Evolutionary conservation across 768 basidiomycete genomes (phyloP).

Genomic region (Boletus huronensis): DNA sequence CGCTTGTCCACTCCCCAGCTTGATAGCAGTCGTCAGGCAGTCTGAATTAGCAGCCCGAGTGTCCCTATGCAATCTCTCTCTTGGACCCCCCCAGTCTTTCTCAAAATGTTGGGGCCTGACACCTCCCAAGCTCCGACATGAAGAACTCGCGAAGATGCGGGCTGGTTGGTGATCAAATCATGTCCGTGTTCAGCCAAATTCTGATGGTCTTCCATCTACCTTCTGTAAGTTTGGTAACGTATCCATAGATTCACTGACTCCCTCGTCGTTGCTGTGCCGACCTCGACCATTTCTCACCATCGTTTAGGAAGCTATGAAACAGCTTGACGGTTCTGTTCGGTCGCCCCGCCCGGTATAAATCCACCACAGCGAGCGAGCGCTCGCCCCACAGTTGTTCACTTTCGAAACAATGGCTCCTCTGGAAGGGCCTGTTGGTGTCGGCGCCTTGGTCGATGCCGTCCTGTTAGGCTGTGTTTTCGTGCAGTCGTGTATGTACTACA

Average conservation of each 20-base stretch:
- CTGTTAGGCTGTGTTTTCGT: slow-evolving; percentile 25
- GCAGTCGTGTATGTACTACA: slow-evolving; percentile 27
- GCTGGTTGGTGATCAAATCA: background rate
- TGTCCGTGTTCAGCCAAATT: slow-evolving; percentile 8
- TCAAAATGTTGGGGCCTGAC: background rate
- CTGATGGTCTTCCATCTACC: slow-evolving; percentile 10
- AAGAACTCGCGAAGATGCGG: slow-evolving; percentile 6
- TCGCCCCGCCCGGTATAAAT: slow-evolving; percentile 16
- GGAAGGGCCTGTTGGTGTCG: slow-evolving; percentile 24
- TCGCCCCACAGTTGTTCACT: background rate
- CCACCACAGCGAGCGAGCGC: background rate
- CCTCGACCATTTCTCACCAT: background rate
- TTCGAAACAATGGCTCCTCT: slow-evolving; percentile 19
- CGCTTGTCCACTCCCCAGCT: background rate
- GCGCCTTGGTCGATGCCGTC: slow-evolving; percentile 20
- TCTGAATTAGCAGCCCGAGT: background rate
- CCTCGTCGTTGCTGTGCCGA: slow-evolving; percentile 14
- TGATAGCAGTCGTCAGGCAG: background rate
- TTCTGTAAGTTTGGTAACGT: slow-evolving; percentile 16
- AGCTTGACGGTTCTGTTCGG: slow-evolving; percentile 6
- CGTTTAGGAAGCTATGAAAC: slow-evolving; percentile 8
- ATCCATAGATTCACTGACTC: background rate
- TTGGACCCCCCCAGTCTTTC: background rate
- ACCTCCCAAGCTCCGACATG: slow-evolving; percentile 17
- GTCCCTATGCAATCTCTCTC: background rate